Percentiles rank a stretch among this genome's conserved stretches.
These are phyloP conservation scores for Pseudozyma thailandica DNA, from an alignment of 1,284 basidiomycete genomes.

Conservation along the genomic window DNA sequence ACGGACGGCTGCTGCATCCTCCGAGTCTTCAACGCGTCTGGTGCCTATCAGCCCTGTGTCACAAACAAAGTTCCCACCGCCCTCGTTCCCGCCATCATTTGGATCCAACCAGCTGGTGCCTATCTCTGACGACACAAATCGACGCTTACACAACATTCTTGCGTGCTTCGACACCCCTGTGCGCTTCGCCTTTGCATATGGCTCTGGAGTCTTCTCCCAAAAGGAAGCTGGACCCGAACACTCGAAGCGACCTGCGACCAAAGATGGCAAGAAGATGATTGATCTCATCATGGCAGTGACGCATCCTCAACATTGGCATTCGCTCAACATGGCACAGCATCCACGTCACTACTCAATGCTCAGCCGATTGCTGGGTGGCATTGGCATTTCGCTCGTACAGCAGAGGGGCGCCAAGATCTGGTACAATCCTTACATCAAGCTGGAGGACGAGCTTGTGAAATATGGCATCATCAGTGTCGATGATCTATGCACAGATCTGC, in stretches of 20 bases:
- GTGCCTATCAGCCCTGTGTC: constrained; percentile 23
- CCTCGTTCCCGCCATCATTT: constrained; percentile 53
- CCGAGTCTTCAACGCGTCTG: constrained; percentile 11
- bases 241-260: constrained; percentile 66
- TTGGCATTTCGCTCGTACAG: constrained; percentile 81
- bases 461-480: constrained; percentile 97
- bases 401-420: constrained; percentile 87
- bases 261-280: constrained; percentile 74
- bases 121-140: constrained; percentile 23
- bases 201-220: constrained; percentile 91
- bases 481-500: constrained; percentile 85
- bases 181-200: constrained; percentile 92
- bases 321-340: constrained; percentile 88
- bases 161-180: constrained; percentile 78
- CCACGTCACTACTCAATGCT: constrained; percentile 89
- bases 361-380: constrained; percentile 81
- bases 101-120: constrained; percentile 61
- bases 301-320: constrained; percentile 90
- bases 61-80: constrained; percentile 20
- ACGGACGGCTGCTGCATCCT: constrained; percentile 1
- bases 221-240: constrained; percentile 73
- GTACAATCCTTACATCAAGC: constrained; percentile 70
- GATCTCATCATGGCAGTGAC: constrained; percentile 96
- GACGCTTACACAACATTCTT: constrained; percentile 45
- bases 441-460: constrained; percentile 80